These are phyloP conservation scores for Ambrosia artemisiifolia DNA, from an alignment of 129 eudicot genomes.

Conservation along the genomic window DNA sequence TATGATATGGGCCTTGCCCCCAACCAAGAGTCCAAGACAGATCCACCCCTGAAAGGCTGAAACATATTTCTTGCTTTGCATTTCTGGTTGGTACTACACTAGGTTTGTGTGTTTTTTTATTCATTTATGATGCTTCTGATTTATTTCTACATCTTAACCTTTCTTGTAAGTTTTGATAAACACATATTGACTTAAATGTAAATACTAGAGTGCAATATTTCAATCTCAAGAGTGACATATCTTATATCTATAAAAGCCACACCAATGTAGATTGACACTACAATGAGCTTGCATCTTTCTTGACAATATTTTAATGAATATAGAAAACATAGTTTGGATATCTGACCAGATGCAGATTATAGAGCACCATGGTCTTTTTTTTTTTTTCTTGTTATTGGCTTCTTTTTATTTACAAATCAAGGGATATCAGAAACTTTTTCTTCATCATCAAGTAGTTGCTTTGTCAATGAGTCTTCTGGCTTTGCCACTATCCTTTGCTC, in stretches of 20 bases:
- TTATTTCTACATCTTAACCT: too few relatives aligned
- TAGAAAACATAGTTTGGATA: constrained; percentile 4
- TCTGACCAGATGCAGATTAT: constrained; percentile 2
- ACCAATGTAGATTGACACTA: neutral
- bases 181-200: neutral
- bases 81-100: too few relatives aligned
- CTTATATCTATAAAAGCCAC: neutral
- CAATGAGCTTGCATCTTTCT: constrained; percentile 7
- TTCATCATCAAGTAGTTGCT: constrained; percentile 50
- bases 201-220: neutral
- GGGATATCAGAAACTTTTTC: constrained; percentile 8
- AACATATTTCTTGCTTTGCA: too few relatives aligned
- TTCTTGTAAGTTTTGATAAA: too few relatives aligned
- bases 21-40: too few relatives aligned
- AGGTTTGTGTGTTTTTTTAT: too few relatives aligned
- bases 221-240: constrained; percentile 10
- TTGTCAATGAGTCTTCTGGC: constrained; percentile 39
- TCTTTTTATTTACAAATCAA: constrained; percentile 8
- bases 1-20: too few relatives aligned
- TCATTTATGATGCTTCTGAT: too few relatives aligned
- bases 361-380: neutral
- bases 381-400: constrained; percentile 5
- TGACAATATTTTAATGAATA: constrained; percentile 14
- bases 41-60: too few relatives aligned
- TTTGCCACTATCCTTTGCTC: constrained; percentile 44